These are phyloP conservation scores for Poa annua DNA, from an alignment of 176 grass and related monocot species.

Conservation along the genomic window DNA sequence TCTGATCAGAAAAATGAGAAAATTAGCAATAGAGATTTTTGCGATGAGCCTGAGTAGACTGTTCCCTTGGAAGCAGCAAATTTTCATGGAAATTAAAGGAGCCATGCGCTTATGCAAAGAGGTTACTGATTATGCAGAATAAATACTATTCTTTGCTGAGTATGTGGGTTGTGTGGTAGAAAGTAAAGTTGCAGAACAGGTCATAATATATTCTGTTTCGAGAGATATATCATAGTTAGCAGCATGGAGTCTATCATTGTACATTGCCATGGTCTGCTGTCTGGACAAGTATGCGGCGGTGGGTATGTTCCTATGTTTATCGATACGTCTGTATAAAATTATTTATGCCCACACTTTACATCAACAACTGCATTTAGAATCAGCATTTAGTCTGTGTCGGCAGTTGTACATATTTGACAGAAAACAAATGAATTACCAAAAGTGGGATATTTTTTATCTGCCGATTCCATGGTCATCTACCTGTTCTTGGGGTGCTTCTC, in stretches of 20 bases:
- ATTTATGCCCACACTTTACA: neutral
- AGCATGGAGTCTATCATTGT: neutral
- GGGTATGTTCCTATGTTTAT: neutral
- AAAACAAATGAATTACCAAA: neutral
- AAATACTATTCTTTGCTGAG: neutral
- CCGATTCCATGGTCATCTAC: neutral
- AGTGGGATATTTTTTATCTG: neutral
- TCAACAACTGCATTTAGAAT: neutral
- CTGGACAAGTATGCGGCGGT: neutral
- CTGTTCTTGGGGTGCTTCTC: neutral
- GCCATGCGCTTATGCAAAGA: neutral
- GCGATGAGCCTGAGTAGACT: neutral
- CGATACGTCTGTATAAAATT: neutral
- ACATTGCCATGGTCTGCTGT: neutral
- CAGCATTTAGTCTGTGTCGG: neutral
- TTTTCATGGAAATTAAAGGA: slow-evolving; percentile 27
- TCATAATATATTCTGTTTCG: neutral
- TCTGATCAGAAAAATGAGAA: neutral
- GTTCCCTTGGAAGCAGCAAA: neutral
- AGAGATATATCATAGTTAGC: neutral
- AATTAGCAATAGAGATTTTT: slow-evolving; percentile 8
- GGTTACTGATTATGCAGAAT: neutral
- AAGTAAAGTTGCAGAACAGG: neutral
- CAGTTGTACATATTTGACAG: neutral
- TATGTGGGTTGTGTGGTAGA: neutral